Evolutionary conservation across 2,329 filamentous ascomycete genomes (phyloP), one percentile per base, ranked within the genome.

Genomic region (Stemphylium beticola): DNA sequence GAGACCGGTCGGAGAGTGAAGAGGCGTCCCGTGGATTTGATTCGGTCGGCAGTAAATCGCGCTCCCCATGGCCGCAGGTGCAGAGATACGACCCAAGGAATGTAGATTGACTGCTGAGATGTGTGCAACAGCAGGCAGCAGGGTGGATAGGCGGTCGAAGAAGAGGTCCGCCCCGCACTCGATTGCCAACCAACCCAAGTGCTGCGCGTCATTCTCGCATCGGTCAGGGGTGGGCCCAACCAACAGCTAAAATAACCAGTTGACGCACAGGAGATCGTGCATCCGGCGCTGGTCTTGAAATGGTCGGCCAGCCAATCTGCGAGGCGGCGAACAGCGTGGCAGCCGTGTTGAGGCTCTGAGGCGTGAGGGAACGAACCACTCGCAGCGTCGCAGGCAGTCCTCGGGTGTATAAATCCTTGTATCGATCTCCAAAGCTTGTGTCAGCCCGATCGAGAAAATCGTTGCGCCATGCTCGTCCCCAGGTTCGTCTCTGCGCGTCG

Each of bases 381-480:
- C 52, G 60, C 52, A 49, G 41, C 45, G 49, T 58, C 44, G 61
- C 58, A 54, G 55, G 61, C 57, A 36, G 24, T 50, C 32, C 48
- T 50, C 44, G 48, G 39, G 48, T 34, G 36, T 33, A 32, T 32
- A 44, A 47, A 49, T 49, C 52, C 52, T 51, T 55, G 52, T 55
- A 51, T 51, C 52, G 68, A 72, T 72, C 66, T 58, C 53, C 50
- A 73, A 73, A 73, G 70, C 70, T 73, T 73, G 65, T 68, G 62
- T 71, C 64, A 61, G 67, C 65, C 66, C 38, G 31, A 42, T 40
- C 10, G 24, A 26, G 24, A 18, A 20, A 32, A 57, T 55, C 52
- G 42, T 39, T 26, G 49, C 58, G 57, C 61, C 61, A 60, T 61
- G 45, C 54, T 51, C 43, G n/a, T 40, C 64, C 57, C 55, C 56